Evolutionary conservation across 176 grass and related monocot species (phyloP), one percentile per base, ranked within the genome.

Genomic region (Saccharum officinarum): DNA sequence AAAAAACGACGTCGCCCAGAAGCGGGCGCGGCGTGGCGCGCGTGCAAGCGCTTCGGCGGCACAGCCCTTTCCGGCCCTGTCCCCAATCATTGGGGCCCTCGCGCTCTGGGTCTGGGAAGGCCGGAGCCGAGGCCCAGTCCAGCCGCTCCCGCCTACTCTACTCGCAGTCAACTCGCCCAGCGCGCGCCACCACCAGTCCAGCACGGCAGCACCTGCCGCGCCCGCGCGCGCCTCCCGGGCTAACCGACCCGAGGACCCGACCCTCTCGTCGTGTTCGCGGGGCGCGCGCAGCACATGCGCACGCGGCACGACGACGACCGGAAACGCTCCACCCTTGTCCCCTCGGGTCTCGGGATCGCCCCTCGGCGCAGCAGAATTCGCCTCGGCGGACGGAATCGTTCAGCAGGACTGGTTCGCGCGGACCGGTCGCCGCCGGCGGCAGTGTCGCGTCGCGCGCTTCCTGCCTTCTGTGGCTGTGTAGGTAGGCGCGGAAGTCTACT

Each of bases 11-110:
- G 60, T 80, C 59, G 26, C 62, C 42, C 45, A 38, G 17, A 30
- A 14, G 22, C 37, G 28, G 28, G 28, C 28, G 28, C 28, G 28
- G 52, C 44, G 44, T 8, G 42, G 54, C 75, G 62, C 9, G 64
- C 10, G 47, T 16, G 75, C 75, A 17, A 22, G 28, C 73, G 76
- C 76, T 28, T 28, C 75, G 75, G 10, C 60, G 40, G 28, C 61
- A 7, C 7, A 6, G 4, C 77, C 40, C 28, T 67, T 80, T 33
- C 17, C 23, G 57, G 3, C 38, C 10, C 22, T 71, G 38, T 71
- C 16, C 63, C 65, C 79, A 81, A 81, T 81, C 79, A 69, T 81
- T 54, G 79, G 16, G 12, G 28, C 62, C 18, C 20, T 50, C 33
- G 5, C 12, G 14, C 4, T 28, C n/a, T n/a, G n/a, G n/a, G n/a